A percentile compares a stretch with the other conserved stretches of the same genome.
Evolutionary conservation across 805 yeast genomes (phyloP).

Genomic region (Metschnikowia corniflorae): DNA sequence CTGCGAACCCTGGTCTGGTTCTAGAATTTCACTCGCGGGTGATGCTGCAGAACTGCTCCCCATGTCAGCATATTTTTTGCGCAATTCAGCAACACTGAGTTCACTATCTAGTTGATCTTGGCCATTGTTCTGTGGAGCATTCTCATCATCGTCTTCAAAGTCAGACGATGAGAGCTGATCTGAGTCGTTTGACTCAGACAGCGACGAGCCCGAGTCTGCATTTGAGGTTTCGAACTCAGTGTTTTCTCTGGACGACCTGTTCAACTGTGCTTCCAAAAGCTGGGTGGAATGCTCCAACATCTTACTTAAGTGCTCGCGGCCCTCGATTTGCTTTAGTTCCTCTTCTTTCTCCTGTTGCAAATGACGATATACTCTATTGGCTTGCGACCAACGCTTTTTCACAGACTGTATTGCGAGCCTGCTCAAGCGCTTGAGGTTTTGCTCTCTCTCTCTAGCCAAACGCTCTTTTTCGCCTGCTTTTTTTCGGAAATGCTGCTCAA

Average conservation of each 20-base stretch:
- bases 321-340: constrained; percentile 72
- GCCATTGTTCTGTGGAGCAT: neutral
- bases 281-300: constrained; percentile 91
- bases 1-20: constrained; percentile 9
- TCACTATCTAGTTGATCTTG: constrained; percentile 34
- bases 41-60: constrained; percentile 12
- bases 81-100: constrained; percentile 53
- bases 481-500: constrained; percentile 83
- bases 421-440: constrained; percentile 65
- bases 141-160: constrained; percentile 16
- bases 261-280: constrained; percentile 78
- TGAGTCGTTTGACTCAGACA: constrained; percentile 13
- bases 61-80: constrained; percentile 51
- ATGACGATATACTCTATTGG: constrained; percentile 73
- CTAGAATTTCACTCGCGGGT: constrained; percentile 19
- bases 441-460: constrained; percentile 69
- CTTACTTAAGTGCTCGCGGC: constrained; percentile 81
- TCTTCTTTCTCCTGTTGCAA: constrained; percentile 76
- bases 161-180: constrained; percentile 19
- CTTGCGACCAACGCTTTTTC: constrained; percentile 85
- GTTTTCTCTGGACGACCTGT: constrained; percentile 27
- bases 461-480: constrained; percentile 87
- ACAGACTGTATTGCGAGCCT: constrained; percentile 79
- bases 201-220: constrained; percentile 22
- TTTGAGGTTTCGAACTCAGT: constrained; percentile 24